Evolutionary conservation across 306 rosid genomes (phyloP), one percentile per base, ranked within the genome.

Genomic region (Medicago ruthenica): DNA sequence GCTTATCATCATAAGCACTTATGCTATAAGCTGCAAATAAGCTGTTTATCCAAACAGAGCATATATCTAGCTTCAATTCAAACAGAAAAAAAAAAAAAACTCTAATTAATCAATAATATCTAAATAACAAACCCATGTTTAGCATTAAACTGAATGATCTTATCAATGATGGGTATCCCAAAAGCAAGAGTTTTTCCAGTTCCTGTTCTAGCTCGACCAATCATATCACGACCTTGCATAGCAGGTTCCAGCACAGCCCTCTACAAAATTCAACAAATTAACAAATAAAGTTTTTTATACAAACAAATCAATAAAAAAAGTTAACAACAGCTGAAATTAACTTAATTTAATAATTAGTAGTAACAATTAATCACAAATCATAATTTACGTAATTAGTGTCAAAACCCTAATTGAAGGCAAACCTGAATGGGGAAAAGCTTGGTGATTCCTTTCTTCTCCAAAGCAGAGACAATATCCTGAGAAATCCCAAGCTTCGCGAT

Each of bases 181-280:
- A 92, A 96, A 36, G 99, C 99, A 81, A 96, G 99, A 61, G 99
- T 96, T 70, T 96, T 96, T 77, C 99, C 99, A 4, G 99, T 96
- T 84, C 99, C 99, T 1, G 99, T 96, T 83, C 99, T 89, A 58
- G 99, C 99, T 8, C 99, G 93, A 73, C 98, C 98, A 11, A 96
- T 89, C 99, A 96, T 96, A 74, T 96, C 99, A 50, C 92, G 98
- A 54, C 99, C 99, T 82, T 92, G 93, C 97, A 90, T 96, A 48
- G 98, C 98, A 58, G 99, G 99, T 76, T 90, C 99, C 71, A 96
- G 80, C 79, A 96, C 99, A 58, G 99, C 99, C 83, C 76, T 90
- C 99, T 96, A 51, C 20, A 85, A 70, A 50, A 3, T 21, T 76
- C 16, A 45, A 62, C 39, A 59, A 36, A 9, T 34, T 3, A 44